A percentile compares a stretch with the other conserved stretches of the same genome.
Conservation (phyloP, 2,329 filamentous ascomycete genomes). For the Cladophialophora chaetospira region DNA sequence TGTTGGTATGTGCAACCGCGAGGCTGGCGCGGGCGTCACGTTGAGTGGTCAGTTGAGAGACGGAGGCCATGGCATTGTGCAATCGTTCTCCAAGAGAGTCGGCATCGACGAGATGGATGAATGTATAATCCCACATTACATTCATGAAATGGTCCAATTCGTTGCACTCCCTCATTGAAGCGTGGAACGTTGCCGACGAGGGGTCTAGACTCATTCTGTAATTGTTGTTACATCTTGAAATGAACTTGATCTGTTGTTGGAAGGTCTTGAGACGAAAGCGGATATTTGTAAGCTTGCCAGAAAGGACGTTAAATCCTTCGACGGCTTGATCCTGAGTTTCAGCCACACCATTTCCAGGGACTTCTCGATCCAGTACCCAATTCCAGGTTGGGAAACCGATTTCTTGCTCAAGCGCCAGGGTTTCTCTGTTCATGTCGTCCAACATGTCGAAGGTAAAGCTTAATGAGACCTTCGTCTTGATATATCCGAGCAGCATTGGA, state of each 20-base stretch:
- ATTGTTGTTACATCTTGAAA: slow-evolving; percentile 24
- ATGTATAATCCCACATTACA: slow-evolving; percentile 27
- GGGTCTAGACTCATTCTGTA: slow-evolving; percentile 14
- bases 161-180: slow-evolving; percentile 18
- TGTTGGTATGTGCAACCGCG: slow-evolving; percentile 29
- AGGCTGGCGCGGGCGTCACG: slow-evolving; percentile 26
- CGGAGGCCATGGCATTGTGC: slow-evolving; percentile 24
- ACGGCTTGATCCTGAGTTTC: slow-evolving; percentile 27
- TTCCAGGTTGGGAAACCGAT: slow-evolving; percentile 30
- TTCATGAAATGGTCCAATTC: slow-evolving; percentile 24
- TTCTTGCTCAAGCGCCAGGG: slow-evolving; percentile 26
- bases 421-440: slow-evolving; percentile 30
- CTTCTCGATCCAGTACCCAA: slow-evolving; percentile 24
- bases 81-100: slow-evolving; percentile 28
- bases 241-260: slow-evolving; percentile 27
- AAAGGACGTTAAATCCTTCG: slow-evolving; percentile 26
- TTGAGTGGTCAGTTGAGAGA: slow-evolving; percentile 26
- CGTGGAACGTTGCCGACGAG: neutral
- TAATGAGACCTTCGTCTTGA: slow-evolving; percentile 28
- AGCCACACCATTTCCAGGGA: slow-evolving; percentile 9
- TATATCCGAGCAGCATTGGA: slow-evolving; percentile 29
- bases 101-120: slow-evolving; percentile 28
- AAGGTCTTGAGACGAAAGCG: slow-evolving; percentile 27
- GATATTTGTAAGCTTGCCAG: slow-evolving; percentile 29
- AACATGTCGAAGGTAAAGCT: slow-evolving; percentile 29